Base-by-base conservation (phyloP, 1,284 basidiomycete genomes). In the Thelephora terrestris region DNA sequence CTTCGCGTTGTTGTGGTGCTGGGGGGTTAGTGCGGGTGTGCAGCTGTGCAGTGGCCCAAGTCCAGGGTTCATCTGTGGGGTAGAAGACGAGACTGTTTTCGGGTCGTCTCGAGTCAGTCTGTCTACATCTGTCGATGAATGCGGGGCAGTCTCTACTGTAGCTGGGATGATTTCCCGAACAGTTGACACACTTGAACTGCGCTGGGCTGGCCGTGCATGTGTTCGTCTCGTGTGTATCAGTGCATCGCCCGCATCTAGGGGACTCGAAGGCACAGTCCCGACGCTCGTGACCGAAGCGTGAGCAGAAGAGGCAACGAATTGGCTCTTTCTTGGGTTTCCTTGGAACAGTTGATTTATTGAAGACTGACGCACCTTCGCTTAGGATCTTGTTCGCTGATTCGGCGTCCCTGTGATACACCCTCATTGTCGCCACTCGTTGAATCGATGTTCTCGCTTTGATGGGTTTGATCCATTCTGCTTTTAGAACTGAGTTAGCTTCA, bases 241-340 rank as follows among this genome's bases (percentile, higher is more conserved):
- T 53, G 47, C 64, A 66, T 12, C 29, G 53, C 0, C 57, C 55
- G 49, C 63, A 66, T 5, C 34, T 54, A 6, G 55, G 51, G 1
- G 40, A 6, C 0, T 29, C 37, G 1, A 25, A 40, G 46, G 14
- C 29, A 38, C 66, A 68, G 7, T 58, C 53, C 7, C 36, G 34
- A 1, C 59, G 61, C 2, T 58, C 46, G 45, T 67, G 65, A 20
- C 55, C 52, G 46, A 50, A 60, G n/a, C 48, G 44, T 17, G 65
- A 62, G 52, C 66, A 68, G 29, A 59, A 62, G 10, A 55, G 21
- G 49, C 65, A 67, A 12, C 54, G 44, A 54, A 43, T 37, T 16
- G 46, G 53, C n/a, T 52, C 53, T 0, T 43, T 32, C 4, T 45
- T 16, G 14, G 42, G 39, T 18, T 46, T 50, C 20, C 43, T 43